Evolutionary conservation across 768 basidiomycete genomes (phyloP).

Genomic region (Phylloporus sp.): DNA sequence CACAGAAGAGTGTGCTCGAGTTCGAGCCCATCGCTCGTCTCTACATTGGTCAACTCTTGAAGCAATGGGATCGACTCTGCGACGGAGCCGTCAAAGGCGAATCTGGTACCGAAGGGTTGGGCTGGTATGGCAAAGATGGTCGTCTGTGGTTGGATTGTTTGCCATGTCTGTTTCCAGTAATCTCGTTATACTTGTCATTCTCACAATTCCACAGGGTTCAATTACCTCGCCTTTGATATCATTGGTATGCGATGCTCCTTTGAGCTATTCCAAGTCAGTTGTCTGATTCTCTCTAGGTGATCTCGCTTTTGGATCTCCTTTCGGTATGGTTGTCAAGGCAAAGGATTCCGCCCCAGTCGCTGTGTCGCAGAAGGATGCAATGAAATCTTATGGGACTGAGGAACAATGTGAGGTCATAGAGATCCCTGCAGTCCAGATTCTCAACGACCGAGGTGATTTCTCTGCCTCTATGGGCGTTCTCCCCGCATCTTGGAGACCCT

Average conservation of each 20-base stretch:
- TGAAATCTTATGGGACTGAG: constrained; percentile 52
- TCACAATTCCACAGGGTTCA: constrained; percentile 40
- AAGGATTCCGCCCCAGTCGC: constrained; percentile 73
- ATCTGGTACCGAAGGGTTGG: constrained; percentile 56
- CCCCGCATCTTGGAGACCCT: constrained; percentile 66
- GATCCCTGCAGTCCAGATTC: constrained; percentile 79
- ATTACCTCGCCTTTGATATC: constrained; percentile 70
- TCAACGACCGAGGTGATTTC: constrained; percentile 86
- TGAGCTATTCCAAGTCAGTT: neutral
- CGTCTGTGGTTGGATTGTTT: constrained; percentile 72
- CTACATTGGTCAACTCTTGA: constrained; percentile 56
- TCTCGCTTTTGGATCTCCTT: constrained; percentile 82
- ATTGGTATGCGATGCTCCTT: constrained; percentile 43
- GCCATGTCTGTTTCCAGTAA: constrained; percentile 50
- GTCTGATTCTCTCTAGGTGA: constrained; percentile 38
- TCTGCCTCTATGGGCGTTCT: constrained; percentile 81
- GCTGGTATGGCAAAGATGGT: constrained; percentile 59
- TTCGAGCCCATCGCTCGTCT: constrained; percentile 76
- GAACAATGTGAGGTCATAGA: constrained; percentile 44
- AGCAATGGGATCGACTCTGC: constrained; percentile 73
- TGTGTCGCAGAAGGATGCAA: constrained; percentile 48
- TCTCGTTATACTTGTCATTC: neutral
- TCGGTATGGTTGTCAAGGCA: constrained; percentile 79
- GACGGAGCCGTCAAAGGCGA: constrained; percentile 51
- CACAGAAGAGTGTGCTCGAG: constrained; percentile 79